phyloP scores from a whole-genome alignment of 1,284 basidiomycete genomes.

The Neonothopanus nambi region DNA sequence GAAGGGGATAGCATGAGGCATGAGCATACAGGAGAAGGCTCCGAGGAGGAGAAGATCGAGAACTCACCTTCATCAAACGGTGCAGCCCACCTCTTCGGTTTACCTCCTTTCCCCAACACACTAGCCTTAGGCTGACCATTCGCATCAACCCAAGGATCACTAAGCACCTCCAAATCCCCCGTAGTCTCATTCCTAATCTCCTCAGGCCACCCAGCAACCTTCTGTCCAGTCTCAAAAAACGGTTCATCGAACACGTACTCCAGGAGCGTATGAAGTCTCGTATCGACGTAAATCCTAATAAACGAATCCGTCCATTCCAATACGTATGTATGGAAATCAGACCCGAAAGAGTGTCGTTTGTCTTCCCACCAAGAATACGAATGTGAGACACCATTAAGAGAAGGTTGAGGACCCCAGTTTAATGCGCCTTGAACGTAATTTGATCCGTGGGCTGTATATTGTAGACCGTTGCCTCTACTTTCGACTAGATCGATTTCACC shows the following conservation, averaged over 20 bases:
- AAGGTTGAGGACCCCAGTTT: conserved; percentile 77
- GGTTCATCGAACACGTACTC: conserved; percentile 56
- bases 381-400: conserved; percentile 67
- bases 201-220: conserved; percentile 45
- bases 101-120: conserved; percentile 42
- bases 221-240: conserved; percentile 8
- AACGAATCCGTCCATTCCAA: conserved; percentile 81
- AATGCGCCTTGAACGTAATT: conserved; percentile 78
- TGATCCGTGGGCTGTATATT: conserved; percentile 67
- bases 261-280: conserved; percentile 68
- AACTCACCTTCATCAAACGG: conserved; percentile 70
- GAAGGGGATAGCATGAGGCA: too few species aligned
- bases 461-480: conserved; percentile 62
- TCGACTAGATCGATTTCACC: conserved; percentile 64
- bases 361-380: conserved; percentile 77
- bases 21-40: not conserved
- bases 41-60: not conserved
- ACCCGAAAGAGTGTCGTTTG: conserved; percentile 65
- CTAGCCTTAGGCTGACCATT: conserved; percentile 6
- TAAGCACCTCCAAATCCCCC: conserved; percentile 60
- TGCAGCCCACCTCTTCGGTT: conserved; percentile 47
- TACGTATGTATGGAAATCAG: conserved; percentile 73
- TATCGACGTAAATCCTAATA: conserved; percentile 78
- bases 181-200: conserved; percentile 54
- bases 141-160: conserved; percentile 60